phyloP scores from a whole-genome alignment of 73 alveolate genomes.

The Symbiodinium pilosum region DNA sequence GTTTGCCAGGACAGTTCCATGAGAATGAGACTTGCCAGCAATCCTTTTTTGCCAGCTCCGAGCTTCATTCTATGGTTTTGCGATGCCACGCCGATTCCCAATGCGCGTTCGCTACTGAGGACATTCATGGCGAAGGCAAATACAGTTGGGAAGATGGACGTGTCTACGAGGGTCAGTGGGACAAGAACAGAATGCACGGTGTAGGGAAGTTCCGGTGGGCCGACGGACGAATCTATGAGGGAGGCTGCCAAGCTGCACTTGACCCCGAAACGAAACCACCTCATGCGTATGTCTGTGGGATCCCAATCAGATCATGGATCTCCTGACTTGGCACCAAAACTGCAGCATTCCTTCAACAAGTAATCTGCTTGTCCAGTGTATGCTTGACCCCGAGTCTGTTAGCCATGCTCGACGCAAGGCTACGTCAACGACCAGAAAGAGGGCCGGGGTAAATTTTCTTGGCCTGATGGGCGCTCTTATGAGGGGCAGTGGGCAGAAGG shows the following conservation, averaged over 20 bases:
- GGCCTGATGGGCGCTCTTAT: slow-evolving; percentile 96
- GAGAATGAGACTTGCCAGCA: slow-evolving; percentile 46
- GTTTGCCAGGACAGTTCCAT: slow-evolving; percentile 37
- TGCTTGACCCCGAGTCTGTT: too few relatives aligned
- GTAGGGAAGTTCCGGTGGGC: slow-evolving; percentile 98
- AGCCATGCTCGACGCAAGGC: neutral
- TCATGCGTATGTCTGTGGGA: too few relatives aligned
- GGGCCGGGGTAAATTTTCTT: slow-evolving; percentile 96
- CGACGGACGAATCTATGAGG: slow-evolving; percentile 98
- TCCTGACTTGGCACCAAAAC: too few relatives aligned
- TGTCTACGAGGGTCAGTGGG: slow-evolving; percentile 94
- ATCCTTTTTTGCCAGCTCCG: neutral
- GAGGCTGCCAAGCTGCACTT: slow-evolving; percentile 77
- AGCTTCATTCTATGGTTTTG: too few relatives aligned
- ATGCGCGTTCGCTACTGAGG: neutral
- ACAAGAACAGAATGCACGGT: slow-evolving; percentile 98
- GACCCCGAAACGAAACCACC: too few relatives aligned
- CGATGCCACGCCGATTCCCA: neutral
- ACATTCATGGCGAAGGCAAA: slow-evolving; percentile 96
- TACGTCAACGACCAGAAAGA: slow-evolving; percentile 17
- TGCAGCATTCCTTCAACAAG: too few relatives aligned
- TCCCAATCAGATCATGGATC: too few relatives aligned
- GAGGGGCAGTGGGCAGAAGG: slow-evolving; percentile 95
- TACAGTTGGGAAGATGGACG: slow-evolving; percentile 97
- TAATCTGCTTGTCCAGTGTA: too few relatives aligned